Evolutionary conservation across 495 filamentous ascomycete species (phyloP).

Genomic region (Choiromyces venosus): DNA sequence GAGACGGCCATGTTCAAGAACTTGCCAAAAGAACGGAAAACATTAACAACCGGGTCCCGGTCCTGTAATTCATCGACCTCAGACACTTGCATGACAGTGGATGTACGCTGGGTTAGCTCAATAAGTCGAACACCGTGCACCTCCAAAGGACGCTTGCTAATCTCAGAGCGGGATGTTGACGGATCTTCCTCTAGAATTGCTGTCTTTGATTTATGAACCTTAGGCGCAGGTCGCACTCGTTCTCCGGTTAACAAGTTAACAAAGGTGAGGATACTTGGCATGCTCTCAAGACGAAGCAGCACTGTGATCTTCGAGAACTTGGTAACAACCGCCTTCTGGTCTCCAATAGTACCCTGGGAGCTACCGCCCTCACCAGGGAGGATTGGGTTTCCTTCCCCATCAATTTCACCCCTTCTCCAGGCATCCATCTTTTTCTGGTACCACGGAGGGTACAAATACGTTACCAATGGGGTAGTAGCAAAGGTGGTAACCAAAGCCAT

Average conservation of each 20-base stretch:
- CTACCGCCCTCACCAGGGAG: conserved; percentile 44
- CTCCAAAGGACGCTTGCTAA: conserved; percentile 56
- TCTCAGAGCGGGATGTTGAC: conserved; percentile 18
- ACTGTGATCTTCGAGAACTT: conserved; percentile 50
- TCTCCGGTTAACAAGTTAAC: conserved; percentile 64
- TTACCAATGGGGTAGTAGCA: conserved; percentile 76
- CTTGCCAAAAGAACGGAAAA: conserved; percentile 81
- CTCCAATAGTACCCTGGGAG: conserved; percentile 39
- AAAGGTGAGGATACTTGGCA: conserved; percentile 80
- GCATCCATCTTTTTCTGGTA: conserved; percentile 86
- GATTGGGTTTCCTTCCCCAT: conserved; percentile 74
- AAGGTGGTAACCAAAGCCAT: conserved; percentile 95
- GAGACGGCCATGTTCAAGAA: conserved; percentile 80
- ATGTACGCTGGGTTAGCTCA: conserved; percentile 86
- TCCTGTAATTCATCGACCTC: conserved; percentile 70
- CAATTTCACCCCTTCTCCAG: conserved; percentile 89
- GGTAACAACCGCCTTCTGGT: conserved; percentile 46
- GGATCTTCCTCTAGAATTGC: conserved; percentile 37
- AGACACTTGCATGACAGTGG: conserved; percentile 89
- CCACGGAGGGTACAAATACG: conserved; percentile 72
- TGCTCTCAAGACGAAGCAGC: conserved; percentile 79
- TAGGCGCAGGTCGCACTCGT: conserved; percentile 44
- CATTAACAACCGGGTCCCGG: conserved; percentile 84
- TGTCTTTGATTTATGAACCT: conserved; percentile 51
- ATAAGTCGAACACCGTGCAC: conserved; percentile 82